Evolutionary conservation across 495 filamentous ascomycete species (phyloP), one percentile per base, ranked within the genome.

Genomic region (Xylona heveae): DNA sequence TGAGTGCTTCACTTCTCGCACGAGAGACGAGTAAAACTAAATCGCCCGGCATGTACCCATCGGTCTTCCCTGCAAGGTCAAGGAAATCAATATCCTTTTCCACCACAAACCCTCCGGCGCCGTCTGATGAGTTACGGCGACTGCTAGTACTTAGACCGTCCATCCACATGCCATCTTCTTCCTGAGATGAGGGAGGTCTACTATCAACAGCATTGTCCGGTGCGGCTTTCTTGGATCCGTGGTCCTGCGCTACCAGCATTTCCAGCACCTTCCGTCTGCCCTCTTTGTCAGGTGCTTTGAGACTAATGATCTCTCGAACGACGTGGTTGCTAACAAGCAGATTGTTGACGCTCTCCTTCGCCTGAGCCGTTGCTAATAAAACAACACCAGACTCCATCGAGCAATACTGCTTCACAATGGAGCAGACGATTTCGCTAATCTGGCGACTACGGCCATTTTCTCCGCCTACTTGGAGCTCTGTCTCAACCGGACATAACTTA

Each of bases 1-100:
- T 88, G 1, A 95, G 59, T 7, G 83, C 79, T 54, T 95, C 88
- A 45, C 75, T 91, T 28, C 85, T 68, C 8, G 88, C 88, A 34
- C 88, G 71, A 28, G 78, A 71, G 20, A 91, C 72, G 15, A 94
- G 68, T 0, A 93, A 60, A 10, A 78, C 68, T 28, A 97, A 61
- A 50, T 97, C 88, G 3, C 83, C 88, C 0, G 88, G 88, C 82
- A 93, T 92, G 49, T 92, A 97, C 2, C 88, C 88, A 43, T 97
- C 88, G 0, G 84, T 95, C 43, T 79, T 71, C 12, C 84, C 81
- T 4, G 90, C 82, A 30, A 95, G 58, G 32, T 94, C 83, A 10
- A 95, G 71, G 33, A 93, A 77, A 49, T 97, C 88, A 6, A 97
- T 67, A n/a, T 74, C 60, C 1, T 62, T 53, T 34, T 74, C 72